Percentiles rank a stretch among this genome's conserved stretches.
Evolutionary conservation across 2,329 filamentous ascomycete genomes (phyloP).

Genomic region (Xylaria sp.): DNA sequence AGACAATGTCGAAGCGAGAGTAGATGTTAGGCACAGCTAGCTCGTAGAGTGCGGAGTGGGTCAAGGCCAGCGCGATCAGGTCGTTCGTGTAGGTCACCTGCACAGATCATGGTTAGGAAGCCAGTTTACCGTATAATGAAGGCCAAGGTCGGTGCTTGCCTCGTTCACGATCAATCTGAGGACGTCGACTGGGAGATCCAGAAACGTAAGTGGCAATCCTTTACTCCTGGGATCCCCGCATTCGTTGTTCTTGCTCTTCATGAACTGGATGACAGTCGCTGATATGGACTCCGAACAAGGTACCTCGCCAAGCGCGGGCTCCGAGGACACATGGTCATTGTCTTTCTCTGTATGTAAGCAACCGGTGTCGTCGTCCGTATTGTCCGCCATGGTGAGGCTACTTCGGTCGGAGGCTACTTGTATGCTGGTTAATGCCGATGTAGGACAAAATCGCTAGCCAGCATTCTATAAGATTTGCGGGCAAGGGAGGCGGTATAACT

Average conservation of each 20-base stretch:
- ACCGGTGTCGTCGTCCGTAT: conserved; percentile 33
- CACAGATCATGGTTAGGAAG: conserved; percentile 29
- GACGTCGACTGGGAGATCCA: conserved; percentile 82
- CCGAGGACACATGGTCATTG: conserved; percentile 29
- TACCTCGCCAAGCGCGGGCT: conserved; percentile 40
- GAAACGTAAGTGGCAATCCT: conserved; percentile 69
- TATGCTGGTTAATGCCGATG: background rate
- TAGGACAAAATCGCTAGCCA: background rate
- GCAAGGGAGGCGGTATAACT: background rate
- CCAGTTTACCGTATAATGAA: background rate
- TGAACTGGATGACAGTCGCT: conserved; percentile 54
- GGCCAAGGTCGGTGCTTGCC: conserved; percentile 57
- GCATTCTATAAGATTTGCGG: conserved; percentile 1
- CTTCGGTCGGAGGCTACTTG: background rate
- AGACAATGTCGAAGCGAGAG: conserved; percentile 87
- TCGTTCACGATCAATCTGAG: conserved; percentile 83
- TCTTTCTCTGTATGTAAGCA: conserved; percentile 38
- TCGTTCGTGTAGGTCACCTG: conserved; percentile 86
- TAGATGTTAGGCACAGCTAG: conserved; percentile 84
- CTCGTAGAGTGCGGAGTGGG: conserved; percentile 80
- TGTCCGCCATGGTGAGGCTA: conserved; percentile 42
- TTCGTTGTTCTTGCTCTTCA: conserved; percentile 73
- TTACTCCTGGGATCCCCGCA: conserved; percentile 70
- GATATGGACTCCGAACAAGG: conserved; percentile 37
- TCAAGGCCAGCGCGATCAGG: conserved; percentile 79